phyloP scores from a whole-genome alignment of 2,329 filamentous ascomycete species.

The Ophiocordyceps camponoti-rufipedis region DNA sequence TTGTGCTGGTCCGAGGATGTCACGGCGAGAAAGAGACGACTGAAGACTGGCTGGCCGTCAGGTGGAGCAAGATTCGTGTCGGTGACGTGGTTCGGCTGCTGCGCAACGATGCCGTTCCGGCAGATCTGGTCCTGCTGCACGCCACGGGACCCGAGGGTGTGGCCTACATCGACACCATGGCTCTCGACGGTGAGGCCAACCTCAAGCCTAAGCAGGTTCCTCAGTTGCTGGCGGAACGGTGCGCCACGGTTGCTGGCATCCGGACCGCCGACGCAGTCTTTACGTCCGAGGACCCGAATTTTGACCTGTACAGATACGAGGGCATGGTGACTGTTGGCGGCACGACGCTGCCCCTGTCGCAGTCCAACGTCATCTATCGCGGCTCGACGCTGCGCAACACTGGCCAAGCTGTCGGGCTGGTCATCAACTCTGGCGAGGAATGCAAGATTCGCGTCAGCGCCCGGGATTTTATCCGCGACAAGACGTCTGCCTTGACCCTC shows the following conservation, averaged over 20 bases:
- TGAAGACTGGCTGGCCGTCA: conserved; percentile 29
- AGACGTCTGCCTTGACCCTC: conserved; percentile 58
- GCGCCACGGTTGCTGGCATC: conserved; percentile 32
- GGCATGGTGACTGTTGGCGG: conserved; percentile 42
- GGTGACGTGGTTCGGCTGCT: conserved; percentile 29
- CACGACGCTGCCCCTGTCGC: conserved; percentile 51
- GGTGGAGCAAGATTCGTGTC: conserved; percentile 28
- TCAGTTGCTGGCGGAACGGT: conserved; percentile 39
- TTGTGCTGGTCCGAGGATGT: conserved; percentile 23
- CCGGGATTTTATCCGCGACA: conserved; percentile 72
- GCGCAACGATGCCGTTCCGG: conserved; percentile 64
- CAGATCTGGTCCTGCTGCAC: conserved; percentile 65
- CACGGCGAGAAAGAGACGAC: conserved; percentile 38
- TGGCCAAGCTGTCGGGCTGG: conserved; percentile 49
- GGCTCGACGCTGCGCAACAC: conserved; percentile 78
- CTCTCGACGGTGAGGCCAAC: conserved; percentile 66
- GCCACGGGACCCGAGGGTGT: conserved; percentile 60
- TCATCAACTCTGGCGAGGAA: conserved; percentile 80
- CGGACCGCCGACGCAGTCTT: conserved; percentile 43
- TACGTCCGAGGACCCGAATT: conserved; percentile 53
- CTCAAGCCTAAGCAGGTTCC: conserved; percentile 59
- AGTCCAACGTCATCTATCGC: conserved; percentile 69
- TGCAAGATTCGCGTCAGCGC: conserved; percentile 89
- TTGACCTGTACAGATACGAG: conserved; percentile 60
- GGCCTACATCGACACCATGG: conserved; percentile 76